Evolutionary conservation across 257 asterid genomes (phyloP).

Genomic region (Ilex aquifolium): DNA sequence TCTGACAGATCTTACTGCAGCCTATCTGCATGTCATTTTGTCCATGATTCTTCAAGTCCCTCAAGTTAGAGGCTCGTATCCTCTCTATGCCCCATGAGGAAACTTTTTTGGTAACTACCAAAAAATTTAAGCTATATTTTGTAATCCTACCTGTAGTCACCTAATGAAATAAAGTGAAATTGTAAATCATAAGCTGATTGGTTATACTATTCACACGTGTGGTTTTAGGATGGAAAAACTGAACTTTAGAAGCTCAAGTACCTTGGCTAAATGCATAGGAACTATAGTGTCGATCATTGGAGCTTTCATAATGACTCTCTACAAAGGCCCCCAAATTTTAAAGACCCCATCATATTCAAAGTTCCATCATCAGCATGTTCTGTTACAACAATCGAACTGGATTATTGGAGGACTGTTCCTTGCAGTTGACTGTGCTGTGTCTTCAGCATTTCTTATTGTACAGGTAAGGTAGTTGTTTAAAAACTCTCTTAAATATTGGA

Average conservation of each 20-base stretch:
- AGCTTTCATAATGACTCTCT: conserved; percentile 46
- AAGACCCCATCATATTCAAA: conserved; percentile 15
- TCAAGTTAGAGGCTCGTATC: too few species aligned
- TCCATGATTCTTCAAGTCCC: too few species aligned
- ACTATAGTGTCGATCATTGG: conserved; percentile 43
- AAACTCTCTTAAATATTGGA: not conserved
- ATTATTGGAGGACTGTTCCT: conserved; percentile 51
- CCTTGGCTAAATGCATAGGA: conserved; percentile 45
- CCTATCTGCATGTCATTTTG: too few species aligned
- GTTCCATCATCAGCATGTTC: conserved; percentile 12
- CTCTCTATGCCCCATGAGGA: too few species aligned
- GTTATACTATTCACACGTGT: not conserved
- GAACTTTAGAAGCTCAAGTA: conserved; percentile 29
- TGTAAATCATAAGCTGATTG: not conserved
- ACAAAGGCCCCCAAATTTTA: conserved; percentile 43
- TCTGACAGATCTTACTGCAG: too few species aligned
- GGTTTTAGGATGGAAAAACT: conserved; percentile 47
- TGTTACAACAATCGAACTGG: conserved; percentile 38
- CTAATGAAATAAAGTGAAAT: too few species aligned
- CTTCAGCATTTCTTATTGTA: conserved; percentile 45
- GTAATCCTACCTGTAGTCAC: too few species aligned
- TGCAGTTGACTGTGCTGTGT: conserved; percentile 27
- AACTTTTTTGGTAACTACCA: too few species aligned
- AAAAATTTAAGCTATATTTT: too few species aligned
- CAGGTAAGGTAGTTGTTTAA: conserved; percentile 28